Base-by-base conservation (phyloP, 257 asterid genomes). In the Asclepias syriaca region DNA sequence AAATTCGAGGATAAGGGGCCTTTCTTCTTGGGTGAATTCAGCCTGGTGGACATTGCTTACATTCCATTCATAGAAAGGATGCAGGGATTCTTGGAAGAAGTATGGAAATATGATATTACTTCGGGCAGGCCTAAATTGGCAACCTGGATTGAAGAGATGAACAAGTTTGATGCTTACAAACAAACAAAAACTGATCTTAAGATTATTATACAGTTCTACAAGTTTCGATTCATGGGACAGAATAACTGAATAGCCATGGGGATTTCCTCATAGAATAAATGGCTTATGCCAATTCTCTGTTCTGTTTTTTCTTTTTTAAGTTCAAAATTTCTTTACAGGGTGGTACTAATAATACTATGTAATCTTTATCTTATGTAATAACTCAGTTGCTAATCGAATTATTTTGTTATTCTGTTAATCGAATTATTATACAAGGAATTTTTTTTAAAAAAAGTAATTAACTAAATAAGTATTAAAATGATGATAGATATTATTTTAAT, bases 41-140 rank as follows among this genome's bases (percentile, higher is more conserved):
- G 96, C 76, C 85, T 72, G 71, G 92, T 81, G 60, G 96, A 88
- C 64, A 79, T 84, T 57, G 87, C 79, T 49, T 86, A 77, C 46
- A 87, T 70, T 77, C 96, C 96, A 4, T 85, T 88, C 69, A 72
- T 90, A 22, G 93, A 88, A 75, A 85, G 96, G 87, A 75, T 79
- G 66, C 84, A 83, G 49, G 78, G 83, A 55, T 90, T 79, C 76
- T 32, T 88, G 13, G 59, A 60, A 57, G 76, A 79, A 27, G 84
- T 72, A 53, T 82, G 79, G 43, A 70, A 84, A 63, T 83, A 86
- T 59, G 93, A 90, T 53, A 73, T 88, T 8, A 86, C 88, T 53
- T 18, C 82, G 0, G 86, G 84, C 69, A 85, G 95, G 88, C 93
- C 89, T 10, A 82, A 85, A 51, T 70, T 88, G 21, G 87, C 91